These are phyloP conservation scores for Phyllosticta citrichinensis DNA, from an alignment of 2,329 filamentous ascomycete genomes.

Conservation along the genomic window DNA sequence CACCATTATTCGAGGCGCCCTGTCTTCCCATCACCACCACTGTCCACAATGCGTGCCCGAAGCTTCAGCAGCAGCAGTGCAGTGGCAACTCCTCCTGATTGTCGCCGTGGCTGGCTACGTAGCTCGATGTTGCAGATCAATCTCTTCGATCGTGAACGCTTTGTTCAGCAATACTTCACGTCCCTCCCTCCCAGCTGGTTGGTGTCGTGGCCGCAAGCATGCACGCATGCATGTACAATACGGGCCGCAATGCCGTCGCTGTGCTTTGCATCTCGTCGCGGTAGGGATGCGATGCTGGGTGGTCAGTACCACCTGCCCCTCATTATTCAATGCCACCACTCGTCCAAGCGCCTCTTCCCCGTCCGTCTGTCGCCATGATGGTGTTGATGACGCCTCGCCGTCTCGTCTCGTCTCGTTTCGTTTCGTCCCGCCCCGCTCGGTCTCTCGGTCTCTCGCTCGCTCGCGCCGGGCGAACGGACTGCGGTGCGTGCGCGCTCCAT, in stretches of 20 bases:
- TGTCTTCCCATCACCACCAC: not conserved
- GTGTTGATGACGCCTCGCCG: not conserved
- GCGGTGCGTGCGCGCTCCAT: too few relatives aligned
- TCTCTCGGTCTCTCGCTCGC: not conserved
- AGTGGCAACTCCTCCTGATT: not conserved
- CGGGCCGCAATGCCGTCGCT: not conserved
- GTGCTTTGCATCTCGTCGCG: not conserved
- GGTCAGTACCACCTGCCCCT: not conserved
- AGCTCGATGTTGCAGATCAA: not conserved
- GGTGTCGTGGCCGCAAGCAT: not conserved
- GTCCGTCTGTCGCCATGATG: not conserved
- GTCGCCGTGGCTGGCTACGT: not conserved
- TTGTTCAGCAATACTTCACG: not conserved
- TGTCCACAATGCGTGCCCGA: not conserved
- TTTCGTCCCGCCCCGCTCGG: not conserved
- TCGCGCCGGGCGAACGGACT: not conserved
- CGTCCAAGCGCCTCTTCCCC: not conserved
- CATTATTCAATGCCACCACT: too few relatives aligned
- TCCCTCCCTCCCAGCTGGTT: not conserved
- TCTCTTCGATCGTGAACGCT: not conserved
- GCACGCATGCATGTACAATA: not conserved
- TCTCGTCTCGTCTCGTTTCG: not conserved
- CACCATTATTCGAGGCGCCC: not conserved
- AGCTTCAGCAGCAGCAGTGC: not conserved
- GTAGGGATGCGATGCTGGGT: not conserved